These are phyloP conservation scores for Quercus tomentella DNA, from an alignment of 331 rosid species.

Conservation along the genomic window DNA sequence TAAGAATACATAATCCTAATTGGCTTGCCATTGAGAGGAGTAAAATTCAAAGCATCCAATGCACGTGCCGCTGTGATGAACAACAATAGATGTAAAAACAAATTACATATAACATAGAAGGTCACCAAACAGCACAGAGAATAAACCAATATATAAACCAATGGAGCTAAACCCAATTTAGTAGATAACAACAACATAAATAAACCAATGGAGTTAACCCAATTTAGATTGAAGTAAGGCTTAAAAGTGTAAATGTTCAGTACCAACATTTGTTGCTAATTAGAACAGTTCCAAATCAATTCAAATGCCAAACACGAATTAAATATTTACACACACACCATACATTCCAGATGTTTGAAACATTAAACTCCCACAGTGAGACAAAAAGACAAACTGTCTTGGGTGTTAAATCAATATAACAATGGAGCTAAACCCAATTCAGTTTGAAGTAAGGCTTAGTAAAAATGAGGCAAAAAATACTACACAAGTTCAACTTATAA, in stretches of 20 bases:
- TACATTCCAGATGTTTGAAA: no score
- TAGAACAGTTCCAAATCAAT: not conserved
- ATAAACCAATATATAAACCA: not conserved
- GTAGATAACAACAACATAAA: not conserved
- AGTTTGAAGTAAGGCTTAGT: no score
- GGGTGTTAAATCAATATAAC: no score
- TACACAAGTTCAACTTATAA: no score
- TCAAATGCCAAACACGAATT: not conserved
- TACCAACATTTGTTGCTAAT: not conserved
- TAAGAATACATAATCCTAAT: conserved; percentile 32
- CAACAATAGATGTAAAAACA: not conserved
- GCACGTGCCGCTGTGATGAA: conserved; percentile 15
- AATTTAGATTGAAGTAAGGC: not conserved
- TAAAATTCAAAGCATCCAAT: conserved; percentile 21
- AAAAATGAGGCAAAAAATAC: no score
- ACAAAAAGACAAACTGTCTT: no score
- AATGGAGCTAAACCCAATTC: no score
- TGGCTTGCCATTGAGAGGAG: conserved; percentile 24
- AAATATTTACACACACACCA: no score
- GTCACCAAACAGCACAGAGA: not conserved
- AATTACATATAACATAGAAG: not conserved
- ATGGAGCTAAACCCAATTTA: not conserved
- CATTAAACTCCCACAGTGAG: no score
- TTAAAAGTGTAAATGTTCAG: no score
- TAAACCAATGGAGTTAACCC: not conserved